A percentile compares a stretch with the other conserved stretches of the same genome.
These are phyloP conservation scores for Xylariales sp. DNA, from an alignment of 2,329 filamentous ascomycete genomes.

Conservation along the genomic window DNA sequence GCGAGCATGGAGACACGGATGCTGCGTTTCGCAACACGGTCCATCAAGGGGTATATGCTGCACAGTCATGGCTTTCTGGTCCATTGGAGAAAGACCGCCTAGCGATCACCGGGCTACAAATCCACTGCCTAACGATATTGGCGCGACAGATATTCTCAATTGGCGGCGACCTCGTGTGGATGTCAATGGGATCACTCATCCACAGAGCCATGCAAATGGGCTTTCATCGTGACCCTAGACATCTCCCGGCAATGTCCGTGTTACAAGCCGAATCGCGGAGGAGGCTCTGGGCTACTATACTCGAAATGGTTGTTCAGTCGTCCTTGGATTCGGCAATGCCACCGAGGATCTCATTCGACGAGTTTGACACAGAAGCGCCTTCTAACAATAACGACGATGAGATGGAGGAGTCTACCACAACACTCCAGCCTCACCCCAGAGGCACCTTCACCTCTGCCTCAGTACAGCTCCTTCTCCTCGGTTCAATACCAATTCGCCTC, in stretches of 20 bases:
- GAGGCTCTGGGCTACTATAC: conserved; percentile 38
- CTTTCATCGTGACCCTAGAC: conserved; percentile 37
- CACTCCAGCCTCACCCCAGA: conserved; percentile 18
- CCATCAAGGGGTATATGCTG: conserved; percentile 30
- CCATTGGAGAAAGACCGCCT: conserved; percentile 34
- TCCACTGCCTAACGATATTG: conserved; percentile 34
- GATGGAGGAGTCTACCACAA: conserved; percentile 19
- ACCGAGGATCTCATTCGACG: conserved; percentile 31
- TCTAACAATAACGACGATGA: conserved; percentile 31
- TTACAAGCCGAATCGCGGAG: conserved; percentile 35
- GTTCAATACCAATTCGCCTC: conserved; percentile 31
- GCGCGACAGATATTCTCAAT: conserved; percentile 37
- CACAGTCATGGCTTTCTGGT: conserved; percentile 36
- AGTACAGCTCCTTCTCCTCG: conserved; percentile 30
- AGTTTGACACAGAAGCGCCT: conserved; percentile 35
- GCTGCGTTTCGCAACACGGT: conserved; percentile 18
- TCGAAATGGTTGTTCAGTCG: conserved; percentile 34
- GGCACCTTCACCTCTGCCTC: conserved; percentile 17
- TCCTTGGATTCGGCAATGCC: conserved; percentile 35
- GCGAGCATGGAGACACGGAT: conserved; percentile 19
- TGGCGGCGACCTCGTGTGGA: conserved; percentile 37
- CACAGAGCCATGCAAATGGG: conserved; percentile 41
- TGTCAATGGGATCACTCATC: conserved; percentile 35
- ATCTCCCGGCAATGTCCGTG: conserved; percentile 22
- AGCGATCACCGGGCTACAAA: conserved; percentile 30